Conservation (phyloP, 306 rosid genomes). For the Sicyos edulis region DNA sequence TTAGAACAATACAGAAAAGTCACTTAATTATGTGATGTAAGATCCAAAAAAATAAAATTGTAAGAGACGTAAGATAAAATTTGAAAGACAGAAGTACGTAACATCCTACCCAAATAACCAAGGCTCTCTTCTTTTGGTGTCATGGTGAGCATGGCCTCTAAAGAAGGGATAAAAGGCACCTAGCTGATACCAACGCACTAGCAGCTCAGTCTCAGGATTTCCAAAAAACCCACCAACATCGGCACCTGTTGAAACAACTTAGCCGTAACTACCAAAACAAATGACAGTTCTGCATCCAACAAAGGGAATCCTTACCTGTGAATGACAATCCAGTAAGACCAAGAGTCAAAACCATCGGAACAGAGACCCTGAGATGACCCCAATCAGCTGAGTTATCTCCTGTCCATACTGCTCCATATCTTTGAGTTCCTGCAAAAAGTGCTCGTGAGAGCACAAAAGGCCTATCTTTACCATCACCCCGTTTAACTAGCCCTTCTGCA, state of each 20-base stretch:
- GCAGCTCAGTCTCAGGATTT: slow-evolving; percentile 84
- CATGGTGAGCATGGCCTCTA: slow-evolving; percentile 94
- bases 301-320: slow-evolving; percentile 46
- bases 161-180: slow-evolving; percentile 95
- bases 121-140: slow-evolving; percentile 95
- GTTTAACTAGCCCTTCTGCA: slow-evolving; percentile 68
- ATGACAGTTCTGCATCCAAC: background rate
- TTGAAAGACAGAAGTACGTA: slow-evolving; percentile 16
- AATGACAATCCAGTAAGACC: slow-evolving; percentile 78
- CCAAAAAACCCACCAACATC: slow-evolving; percentile 98
- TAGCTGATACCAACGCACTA: slow-evolving; percentile 93
- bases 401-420: slow-evolving; percentile 89
- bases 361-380: slow-evolving; percentile 85
- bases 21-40: background rate
- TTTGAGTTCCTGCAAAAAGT: slow-evolving; percentile 84
- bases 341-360: slow-evolving; percentile 89
- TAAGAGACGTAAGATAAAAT: background rate
- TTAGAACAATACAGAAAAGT: no score
- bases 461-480: slow-evolving; percentile 81
- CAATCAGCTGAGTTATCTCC: slow-evolving; percentile 96
- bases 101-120: slow-evolving; percentile 91
- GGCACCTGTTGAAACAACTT: slow-evolving; percentile 57
- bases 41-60: no score
- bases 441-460: slow-evolving; percentile 94
- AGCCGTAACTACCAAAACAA: slow-evolving; percentile 1